Evolutionary conservation across 2,329 filamentous ascomycete genomes (phyloP), one percentile per base, ranked within the genome.

Genomic region (Neobulgaria alba): DNA sequence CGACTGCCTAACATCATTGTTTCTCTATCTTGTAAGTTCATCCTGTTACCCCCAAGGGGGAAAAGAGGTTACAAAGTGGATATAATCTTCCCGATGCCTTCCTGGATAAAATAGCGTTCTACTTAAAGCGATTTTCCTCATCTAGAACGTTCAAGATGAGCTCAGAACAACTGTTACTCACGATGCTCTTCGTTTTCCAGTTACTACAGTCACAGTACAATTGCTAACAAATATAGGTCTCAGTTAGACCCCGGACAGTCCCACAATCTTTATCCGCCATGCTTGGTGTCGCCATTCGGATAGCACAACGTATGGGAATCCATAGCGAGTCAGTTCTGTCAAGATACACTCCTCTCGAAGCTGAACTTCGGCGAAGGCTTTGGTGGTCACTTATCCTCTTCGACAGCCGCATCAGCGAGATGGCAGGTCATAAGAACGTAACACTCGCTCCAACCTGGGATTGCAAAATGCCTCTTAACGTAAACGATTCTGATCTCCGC

Each of bases 311-410:
- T 3, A 73, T 86, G 62, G 79, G 79, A 3, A 66, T 85, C n/a
- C 77, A 85, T 48, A 71, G 68, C 29, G 81, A 86, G 54, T 68
- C 73, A 2, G 64, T 63, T 2, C 67, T 73, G 51, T 57, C 47
- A 51, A 61, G 56, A 52, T 57, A 49, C 23, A 48, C 55, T 61
- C 3, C 71, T 66, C 83, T 78, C 39, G 80, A 86, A 52, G 71
- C 75, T 3, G 82, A 86, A 61, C 72, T 83, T 60, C 72, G 81
- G n/a, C 73, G 82, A 36, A 70, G 82, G 29, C 63, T 87, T 1
- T 86, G 81, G 82, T 87, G 81, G 81, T 75, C 77, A 21, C 66
- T 88, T 12, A 69, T 81, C 10, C 67, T 76, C 18, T 81, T 85
- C 49, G 83, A 88, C 57, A 68, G 72, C 45, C 77, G 82, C 16